Conservation (phyloP, 2,329 filamentous ascomycete genomes). For the Monilinia polystroma region DNA sequence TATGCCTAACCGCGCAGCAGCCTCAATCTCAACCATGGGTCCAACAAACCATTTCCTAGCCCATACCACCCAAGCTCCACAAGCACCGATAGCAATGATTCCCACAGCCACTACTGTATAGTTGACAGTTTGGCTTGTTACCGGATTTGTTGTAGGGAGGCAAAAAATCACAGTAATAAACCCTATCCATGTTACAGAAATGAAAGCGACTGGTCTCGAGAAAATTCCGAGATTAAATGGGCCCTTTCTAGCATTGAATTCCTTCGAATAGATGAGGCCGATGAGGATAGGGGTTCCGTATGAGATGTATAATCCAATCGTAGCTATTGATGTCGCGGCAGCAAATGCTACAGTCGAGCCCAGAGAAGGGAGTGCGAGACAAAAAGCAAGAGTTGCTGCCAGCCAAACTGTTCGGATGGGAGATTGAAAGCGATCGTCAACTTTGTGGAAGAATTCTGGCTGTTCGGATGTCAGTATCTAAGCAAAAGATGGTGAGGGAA, state of each 20-base stretch:
- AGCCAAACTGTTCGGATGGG: slow-evolving; percentile 57
- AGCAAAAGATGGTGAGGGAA: background rate
- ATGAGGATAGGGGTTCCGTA: slow-evolving; percentile 58
- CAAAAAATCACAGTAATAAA: slow-evolving; percentile 59
- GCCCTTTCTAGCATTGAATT: slow-evolving; percentile 53
- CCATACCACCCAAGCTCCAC: slow-evolving; percentile 52
- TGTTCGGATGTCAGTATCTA: slow-evolving; percentile 25
- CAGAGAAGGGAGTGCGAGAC: slow-evolving; percentile 55
- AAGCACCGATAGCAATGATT: slow-evolving; percentile 51
- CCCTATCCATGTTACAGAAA: slow-evolving; percentile 52
- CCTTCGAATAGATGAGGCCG: slow-evolving; percentile 50
- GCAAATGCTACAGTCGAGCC: slow-evolving; percentile 56
- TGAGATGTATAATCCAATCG: slow-evolving; percentile 56
- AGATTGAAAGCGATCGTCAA: slow-evolving; percentile 50
- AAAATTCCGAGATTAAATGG: slow-evolving; percentile 53
- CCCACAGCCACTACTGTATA: slow-evolving; percentile 60
- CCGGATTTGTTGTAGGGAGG: slow-evolving; percentile 55
- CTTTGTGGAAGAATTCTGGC: slow-evolving; percentile 54
- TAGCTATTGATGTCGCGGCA: slow-evolving; percentile 59
- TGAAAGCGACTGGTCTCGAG: slow-evolving; percentile 49
- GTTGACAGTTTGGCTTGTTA: slow-evolving; percentile 56
- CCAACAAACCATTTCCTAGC: slow-evolving; percentile 57
- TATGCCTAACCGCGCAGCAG: slow-evolving; percentile 50
- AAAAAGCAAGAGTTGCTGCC: slow-evolving; percentile 53
- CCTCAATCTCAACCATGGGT: slow-evolving; percentile 52